phyloP scores from a whole-genome alignment of 2,329 filamentous ascomycete genomes.

The Pseudonectria buxi region DNA sequence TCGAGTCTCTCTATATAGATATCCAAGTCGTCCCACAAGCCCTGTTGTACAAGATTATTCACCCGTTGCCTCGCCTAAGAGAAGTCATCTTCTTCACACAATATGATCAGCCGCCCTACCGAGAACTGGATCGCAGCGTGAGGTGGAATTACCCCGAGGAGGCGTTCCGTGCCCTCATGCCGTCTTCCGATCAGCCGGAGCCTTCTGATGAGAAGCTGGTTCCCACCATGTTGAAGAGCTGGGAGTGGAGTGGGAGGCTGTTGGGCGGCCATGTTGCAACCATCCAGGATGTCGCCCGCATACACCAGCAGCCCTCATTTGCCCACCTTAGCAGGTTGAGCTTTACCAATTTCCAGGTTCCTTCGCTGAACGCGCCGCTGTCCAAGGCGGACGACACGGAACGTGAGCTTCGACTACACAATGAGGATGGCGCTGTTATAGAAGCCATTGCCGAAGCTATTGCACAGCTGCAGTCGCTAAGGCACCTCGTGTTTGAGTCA shows the following conservation, averaged over 20 bases:
- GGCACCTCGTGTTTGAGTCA: slow-evolving; percentile 65
- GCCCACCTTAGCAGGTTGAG: slow-evolving; percentile 46
- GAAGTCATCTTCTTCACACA: slow-evolving; percentile 67
- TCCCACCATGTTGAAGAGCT: slow-evolving; percentile 40
- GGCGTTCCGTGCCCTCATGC: slow-evolving; percentile 58
- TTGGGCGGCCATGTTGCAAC: slow-evolving; percentile 38
- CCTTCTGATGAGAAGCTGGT: slow-evolving; percentile 26
- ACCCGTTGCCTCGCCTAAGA: slow-evolving; percentile 58
- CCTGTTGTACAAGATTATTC: slow-evolving; percentile 47
- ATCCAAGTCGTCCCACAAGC: slow-evolving; percentile 52
- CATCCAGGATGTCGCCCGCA: slow-evolving; percentile 40
- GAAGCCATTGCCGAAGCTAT: slow-evolving; percentile 29
- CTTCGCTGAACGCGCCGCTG: slow-evolving; percentile 36
- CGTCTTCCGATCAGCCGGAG: slow-evolving; percentile 36
- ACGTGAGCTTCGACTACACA: slow-evolving; percentile 25
- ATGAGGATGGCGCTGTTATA: slow-evolving; percentile 37
- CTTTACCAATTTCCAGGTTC: slow-evolving; percentile 58
- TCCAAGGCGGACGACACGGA: slow-evolving; percentile 25
- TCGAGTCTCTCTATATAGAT: slow-evolving; percentile 64
- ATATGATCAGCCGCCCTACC: slow-evolving; percentile 61
- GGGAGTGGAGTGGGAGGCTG: slow-evolving; percentile 56
- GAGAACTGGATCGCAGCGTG: slow-evolving; percentile 46
- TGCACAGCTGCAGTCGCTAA: slow-evolving; percentile 51
- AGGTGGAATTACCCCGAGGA: slow-evolving; percentile 64
- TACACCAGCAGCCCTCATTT: slow-evolving; percentile 55